phyloP scores from a whole-genome alignment of 176 grass and related monocot species.

The Bromus sterilis region DNA sequence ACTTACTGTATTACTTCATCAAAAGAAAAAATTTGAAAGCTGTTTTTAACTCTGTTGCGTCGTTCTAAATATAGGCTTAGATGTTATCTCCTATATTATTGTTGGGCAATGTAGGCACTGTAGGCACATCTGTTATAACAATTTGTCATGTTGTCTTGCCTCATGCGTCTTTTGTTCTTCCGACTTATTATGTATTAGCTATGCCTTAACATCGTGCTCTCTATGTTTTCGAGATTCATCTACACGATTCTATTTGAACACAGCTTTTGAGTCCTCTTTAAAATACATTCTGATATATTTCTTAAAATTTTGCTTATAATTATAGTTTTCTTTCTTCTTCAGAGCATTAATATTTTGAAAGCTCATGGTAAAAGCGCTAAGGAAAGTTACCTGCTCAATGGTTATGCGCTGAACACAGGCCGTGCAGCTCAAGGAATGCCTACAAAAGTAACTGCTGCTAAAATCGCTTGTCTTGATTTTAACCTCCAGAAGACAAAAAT shows the following conservation, averaged over 20 bases:
- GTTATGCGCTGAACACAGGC: slow-evolving; percentile 82
- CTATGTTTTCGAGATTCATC: background rate
- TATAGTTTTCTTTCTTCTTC: slow-evolving; percentile 7
- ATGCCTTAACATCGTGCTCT: background rate
- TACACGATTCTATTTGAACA: background rate
- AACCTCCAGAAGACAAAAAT: slow-evolving; percentile 97
- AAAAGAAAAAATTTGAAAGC: background rate
- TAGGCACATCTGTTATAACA: background rate
- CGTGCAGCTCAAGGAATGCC: slow-evolving; percentile 93
- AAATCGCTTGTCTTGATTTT: slow-evolving; percentile 88
- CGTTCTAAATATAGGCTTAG: background rate
- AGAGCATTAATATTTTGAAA: slow-evolving; percentile 97
- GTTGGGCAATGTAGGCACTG: background rate
- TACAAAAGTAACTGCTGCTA: slow-evolving; percentile 64
- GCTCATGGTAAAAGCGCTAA: slow-evolving; percentile 78
- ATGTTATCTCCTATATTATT: background rate
- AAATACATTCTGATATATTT: background rate
- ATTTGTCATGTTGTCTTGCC: background rate
- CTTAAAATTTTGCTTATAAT: background rate
- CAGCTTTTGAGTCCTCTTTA: background rate
- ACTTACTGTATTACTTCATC: background rate
- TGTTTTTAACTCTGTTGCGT: background rate
- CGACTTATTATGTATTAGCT: background rate
- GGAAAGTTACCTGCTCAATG: slow-evolving; percentile 84
- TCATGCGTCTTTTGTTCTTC: background rate